Evolutionary conservation across 768 basidiomycete genomes (phyloP).

Genomic region (Brasilioporus rufonigricans): DNA sequence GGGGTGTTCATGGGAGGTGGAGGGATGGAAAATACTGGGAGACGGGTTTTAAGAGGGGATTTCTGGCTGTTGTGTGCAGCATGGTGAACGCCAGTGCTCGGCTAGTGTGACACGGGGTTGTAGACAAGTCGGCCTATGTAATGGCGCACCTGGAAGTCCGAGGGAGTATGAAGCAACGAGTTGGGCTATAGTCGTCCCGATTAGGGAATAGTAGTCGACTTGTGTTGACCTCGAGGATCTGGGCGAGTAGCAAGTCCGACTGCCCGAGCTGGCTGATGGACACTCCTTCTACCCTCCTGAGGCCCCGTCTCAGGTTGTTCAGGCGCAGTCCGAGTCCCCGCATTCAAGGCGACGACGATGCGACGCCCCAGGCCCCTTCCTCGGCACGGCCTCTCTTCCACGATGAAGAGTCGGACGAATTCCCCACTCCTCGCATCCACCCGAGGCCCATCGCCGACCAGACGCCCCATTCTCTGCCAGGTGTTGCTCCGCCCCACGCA

Average conservation of each 20-base stretch:
- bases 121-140: not conserved
- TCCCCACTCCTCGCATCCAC: slow-evolving; percentile 30
- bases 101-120: slow-evolving; percentile 4
- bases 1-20: slow-evolving; percentile 6
- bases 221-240: slow-evolving; percentile 11
- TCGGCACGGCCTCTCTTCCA: not conserved
- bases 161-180: not conserved
- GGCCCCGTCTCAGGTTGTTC: slow-evolving; percentile 12
- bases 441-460: slow-evolving; percentile 17
- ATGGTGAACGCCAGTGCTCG: not conserved
- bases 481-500: slow-evolving; percentile 3
- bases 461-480: slow-evolving; percentile 7
- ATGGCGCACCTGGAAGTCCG: not conserved
- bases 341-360: not conserved
- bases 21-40: not conserved
- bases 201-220: slow-evolving; percentile 11
- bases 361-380: not conserved
- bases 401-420: slow-evolving; percentile 25
- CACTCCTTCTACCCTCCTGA: not conserved
- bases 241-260: not conserved
- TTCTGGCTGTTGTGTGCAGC: not conserved
- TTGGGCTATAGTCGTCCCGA: not conserved
- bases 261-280: slow-evolving; percentile 1
- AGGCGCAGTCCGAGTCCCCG: slow-evolving; percentile 10
- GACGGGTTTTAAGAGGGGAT: not conserved